Base-by-base conservation (phyloP, 371 early-diverging fungal genomes). In the Rhizopus stolonifer region DNA sequence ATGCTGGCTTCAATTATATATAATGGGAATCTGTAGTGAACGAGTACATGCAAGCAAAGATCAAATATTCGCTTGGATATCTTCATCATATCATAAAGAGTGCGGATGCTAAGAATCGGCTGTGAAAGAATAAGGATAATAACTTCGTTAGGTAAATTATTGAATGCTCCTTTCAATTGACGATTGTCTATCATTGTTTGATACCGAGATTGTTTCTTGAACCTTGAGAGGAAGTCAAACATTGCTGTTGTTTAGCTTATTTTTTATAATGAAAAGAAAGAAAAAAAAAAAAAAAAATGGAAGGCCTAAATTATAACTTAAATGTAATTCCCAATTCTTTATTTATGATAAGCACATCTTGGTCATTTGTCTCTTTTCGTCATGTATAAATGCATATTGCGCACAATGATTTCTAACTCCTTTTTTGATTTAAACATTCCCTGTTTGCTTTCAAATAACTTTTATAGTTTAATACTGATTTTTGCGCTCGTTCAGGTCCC, bases 61-160 rank as follows among this genome's bases (percentile, higher is more conserved):
- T 15, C 25, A 14, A 45, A 26, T 39, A 62, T 44, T 36, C 54
- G 36, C 14, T 22, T 14, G 5, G 62, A 62, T 22, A 56, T 36
- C 0, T 42, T 34, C 19, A 52, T 21, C 2, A 56, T 11, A 7
- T 31, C 14, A 43, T 49, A 44, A n/a, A 62, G 34, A 18, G 62
- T 40, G n/a, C 44, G 23, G 14, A 56, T 18, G 19, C 34, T 36
- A 17, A 56, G 9, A 2, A 21, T n/a, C 1, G 48, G 14, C 38
- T 56, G 49, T 18, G 32, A 44, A 11, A 62, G 39, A 1, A 52
- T 52, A 9, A 31, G 24, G 19, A 56, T 44, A 4, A 62, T 19
- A 1, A 62, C 26, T 49, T 62, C 62, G 25, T 56, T 44, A 9
- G 62, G 54, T 5, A 62, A 23, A 13, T 11, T 3, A 14, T 62